Conservation (phyloP, 306 rosid genomes). For the Corylus heterophylla region DNA sequence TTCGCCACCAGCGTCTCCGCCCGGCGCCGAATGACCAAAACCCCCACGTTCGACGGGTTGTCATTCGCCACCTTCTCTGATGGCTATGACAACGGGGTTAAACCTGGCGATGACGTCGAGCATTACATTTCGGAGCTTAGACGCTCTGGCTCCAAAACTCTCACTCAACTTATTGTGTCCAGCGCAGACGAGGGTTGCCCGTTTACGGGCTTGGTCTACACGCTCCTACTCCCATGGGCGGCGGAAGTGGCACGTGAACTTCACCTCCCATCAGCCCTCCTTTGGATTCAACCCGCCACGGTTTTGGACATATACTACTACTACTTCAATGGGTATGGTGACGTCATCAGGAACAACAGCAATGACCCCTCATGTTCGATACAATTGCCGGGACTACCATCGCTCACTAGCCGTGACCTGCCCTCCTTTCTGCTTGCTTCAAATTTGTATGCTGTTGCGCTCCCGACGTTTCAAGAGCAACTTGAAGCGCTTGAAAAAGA, state of each 20-base stretch:
- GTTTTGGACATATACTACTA: constrained; percentile 36
- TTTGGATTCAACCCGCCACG: constrained; percentile 47
- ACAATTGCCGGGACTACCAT: constrained; percentile 21
- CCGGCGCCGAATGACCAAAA: constrained; percentile 25
- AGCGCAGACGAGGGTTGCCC: constrained; percentile 25
- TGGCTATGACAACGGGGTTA: constrained; percentile 34
- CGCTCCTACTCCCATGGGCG: constrained; percentile 34
- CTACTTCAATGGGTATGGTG: constrained; percentile 33
- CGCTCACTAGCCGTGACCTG: constrained; percentile 25
- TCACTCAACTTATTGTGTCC: constrained; percentile 16
- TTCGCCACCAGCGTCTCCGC: constrained; percentile 22
- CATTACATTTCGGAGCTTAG: background rate
- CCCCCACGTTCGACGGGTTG: constrained; percentile 23
- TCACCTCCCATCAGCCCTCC: constrained; percentile 20
- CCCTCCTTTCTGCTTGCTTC: constrained; percentile 37
- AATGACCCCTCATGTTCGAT: background rate
- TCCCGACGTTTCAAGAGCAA: constrained; percentile 8
- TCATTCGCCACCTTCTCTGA: constrained; percentile 29
- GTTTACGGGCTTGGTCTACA: constrained; percentile 26
- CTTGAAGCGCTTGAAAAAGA: constrained; percentile 3
- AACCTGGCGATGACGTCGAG: background rate
- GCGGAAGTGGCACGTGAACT: constrained; percentile 24
- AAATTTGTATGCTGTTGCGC: background rate
- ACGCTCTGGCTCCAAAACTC: constrained; percentile 23
- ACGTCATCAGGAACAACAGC: background rate